Evolutionary conservation across 495 filamentous ascomycete genomes (phyloP).

Genomic region (Daldinia loculata): DNA sequence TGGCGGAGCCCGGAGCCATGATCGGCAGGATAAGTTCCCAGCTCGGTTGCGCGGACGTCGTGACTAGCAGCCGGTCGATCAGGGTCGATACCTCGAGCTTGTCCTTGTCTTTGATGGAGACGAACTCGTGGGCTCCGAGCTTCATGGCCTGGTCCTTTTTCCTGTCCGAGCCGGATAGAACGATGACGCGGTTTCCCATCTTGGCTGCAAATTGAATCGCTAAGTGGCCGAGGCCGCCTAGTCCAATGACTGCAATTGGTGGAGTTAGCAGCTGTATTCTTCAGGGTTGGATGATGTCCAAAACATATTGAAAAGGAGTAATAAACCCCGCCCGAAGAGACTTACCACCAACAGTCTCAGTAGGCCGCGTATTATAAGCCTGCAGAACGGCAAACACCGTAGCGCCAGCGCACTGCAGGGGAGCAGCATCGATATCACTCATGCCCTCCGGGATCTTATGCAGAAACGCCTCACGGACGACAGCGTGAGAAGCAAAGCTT

Average conservation of each 20-base stretch:
- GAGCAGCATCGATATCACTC: slow-evolving; percentile 56
- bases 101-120: slow-evolving; percentile 52
- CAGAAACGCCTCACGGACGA: slow-evolving; percentile 48
- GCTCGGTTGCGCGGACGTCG: slow-evolving; percentile 49
- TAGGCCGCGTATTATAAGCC: slow-evolving; percentile 11
- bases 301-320: neutral
- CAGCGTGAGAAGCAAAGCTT: slow-evolving; percentile 36
- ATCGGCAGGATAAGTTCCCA: slow-evolving; percentile 45
- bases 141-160: slow-evolving; percentile 64
- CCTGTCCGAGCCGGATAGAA: slow-evolving; percentile 59
- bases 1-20: slow-evolving; percentile 40
- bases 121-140: slow-evolving; percentile 66
- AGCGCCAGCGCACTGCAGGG: slow-evolving; percentile 66
- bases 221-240: slow-evolving; percentile 69
- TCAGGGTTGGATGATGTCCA: neutral
- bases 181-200: slow-evolving; percentile 67
- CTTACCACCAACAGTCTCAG: slow-evolving; percentile 34
- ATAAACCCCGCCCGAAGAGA: neutral
- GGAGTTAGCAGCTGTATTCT: slow-evolving; percentile 14
- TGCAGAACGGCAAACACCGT: slow-evolving; percentile 62
- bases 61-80: slow-evolving; percentile 48
- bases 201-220: slow-evolving; percentile 67
- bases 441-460: slow-evolving; percentile 55
- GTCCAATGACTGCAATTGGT: slow-evolving; percentile 60
- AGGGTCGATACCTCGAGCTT: slow-evolving; percentile 40